A percentile compares a stretch with the other conserved stretches of the same genome.
Conservation (phyloP, 352 stramenopile species). For the Phytophthora sp. region DNA sequence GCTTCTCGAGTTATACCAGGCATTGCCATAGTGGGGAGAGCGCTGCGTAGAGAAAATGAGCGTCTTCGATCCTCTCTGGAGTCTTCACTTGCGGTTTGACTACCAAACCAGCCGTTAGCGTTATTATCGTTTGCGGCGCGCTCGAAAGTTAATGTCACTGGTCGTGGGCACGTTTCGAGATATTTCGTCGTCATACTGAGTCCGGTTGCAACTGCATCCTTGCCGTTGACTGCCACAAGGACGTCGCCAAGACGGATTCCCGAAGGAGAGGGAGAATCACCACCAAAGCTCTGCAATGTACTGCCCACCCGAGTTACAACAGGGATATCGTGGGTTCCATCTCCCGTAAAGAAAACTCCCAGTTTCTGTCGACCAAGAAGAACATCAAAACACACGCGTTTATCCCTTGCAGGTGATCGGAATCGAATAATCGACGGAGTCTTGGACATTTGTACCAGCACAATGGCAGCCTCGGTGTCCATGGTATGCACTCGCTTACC, state of each 20-base stretch:
- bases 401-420: conserved; percentile 21
- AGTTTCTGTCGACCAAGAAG: conserved; percentile 46
- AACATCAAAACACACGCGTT: conserved; percentile 48
- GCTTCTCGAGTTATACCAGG: conserved; percentile 11
- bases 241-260: conserved; percentile 50
- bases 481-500: conserved; percentile 42
- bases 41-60: conserved; percentile 13
- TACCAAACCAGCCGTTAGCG: conserved; percentile 10
- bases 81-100: conserved; percentile 29
- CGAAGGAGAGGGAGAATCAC: conserved; percentile 12
- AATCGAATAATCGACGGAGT: conserved; percentile 57
- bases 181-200: conserved; percentile 46
- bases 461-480: conserved; percentile 40
- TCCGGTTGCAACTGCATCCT: conserved; percentile 52
- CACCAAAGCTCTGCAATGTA: not conserved
- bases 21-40: conserved; percentile 13
- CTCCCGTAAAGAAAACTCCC: conserved; percentile 51
- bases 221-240: conserved; percentile 61
- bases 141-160: conserved; percentile 63
- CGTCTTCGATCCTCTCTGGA: conserved; percentile 17
- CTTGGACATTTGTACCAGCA: conserved; percentile 38
- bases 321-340: conserved; percentile 50
- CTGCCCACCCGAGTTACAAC: conserved; percentile 49
- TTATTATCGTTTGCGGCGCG: conserved; percentile 35
- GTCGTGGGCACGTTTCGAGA: conserved; percentile 39